Base-by-base conservation (phyloP, 495 filamentous ascomycete genomes). In the Beverwykella pulmonaria region DNA sequence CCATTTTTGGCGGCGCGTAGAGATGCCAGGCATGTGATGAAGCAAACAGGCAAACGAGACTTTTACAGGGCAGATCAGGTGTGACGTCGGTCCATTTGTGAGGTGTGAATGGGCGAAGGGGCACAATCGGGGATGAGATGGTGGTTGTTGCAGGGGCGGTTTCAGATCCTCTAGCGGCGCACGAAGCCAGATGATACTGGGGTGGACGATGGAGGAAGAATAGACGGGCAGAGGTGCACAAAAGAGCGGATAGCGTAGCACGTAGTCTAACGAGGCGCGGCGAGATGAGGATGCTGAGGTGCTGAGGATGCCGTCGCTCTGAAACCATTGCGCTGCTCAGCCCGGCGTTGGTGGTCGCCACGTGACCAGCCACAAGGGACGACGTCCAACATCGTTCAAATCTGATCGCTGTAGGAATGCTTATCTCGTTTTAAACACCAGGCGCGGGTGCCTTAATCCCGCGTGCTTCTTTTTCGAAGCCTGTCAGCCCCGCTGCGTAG, bases 41-140 rank as follows among this genome's bases (percentile, higher is more conserved):
- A 22, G 46, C 39, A 54, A 19, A 49, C 22, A 34, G 12, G 32
- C 32, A 29, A 39, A 32, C 34, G 59, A 34, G 19, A 12, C n/a
- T 32, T 39, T 46, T 49, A 36, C 25, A 23, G 50, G 30, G 25
- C 30, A 26, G 55, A 52, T 19, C 59, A n/a, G n/a, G 63, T 30
- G 56, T 53, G 55, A 59, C 63, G 26, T 39, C 55, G 56, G 56
- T 47, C 61, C 61, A 64, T 64, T 58, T 56, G 61, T 49, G 19
- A 48, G 44, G 23, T 49, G 30, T 36, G 19, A 47, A 26, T 4
- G 61, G 25, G 3, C 12, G 61, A 34, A 32, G 54, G 36, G 17
- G 30, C 17, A 20, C 54, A 58, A 25, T 26, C 32, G 32, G 56
- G 53, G 30, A 23, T 25, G 20, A 22, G 52, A 41, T 34, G 32